Evolutionary conservation across 768 basidiomycete species (phyloP), one percentile per base, ranked within the genome.

Genomic region (Macrolepiota dolichaula): DNA sequence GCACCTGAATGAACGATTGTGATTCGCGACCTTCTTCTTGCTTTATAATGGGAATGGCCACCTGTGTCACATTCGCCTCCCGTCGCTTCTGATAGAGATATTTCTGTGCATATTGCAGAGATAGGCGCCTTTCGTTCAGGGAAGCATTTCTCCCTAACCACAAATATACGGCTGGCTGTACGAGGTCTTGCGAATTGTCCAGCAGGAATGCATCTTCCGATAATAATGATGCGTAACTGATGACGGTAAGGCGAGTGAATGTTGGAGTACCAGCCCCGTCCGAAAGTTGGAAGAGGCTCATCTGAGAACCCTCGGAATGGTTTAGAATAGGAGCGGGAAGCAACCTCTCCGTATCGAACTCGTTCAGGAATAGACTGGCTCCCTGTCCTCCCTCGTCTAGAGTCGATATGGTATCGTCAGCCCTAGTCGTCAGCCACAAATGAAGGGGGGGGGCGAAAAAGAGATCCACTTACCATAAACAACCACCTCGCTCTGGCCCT

Each of bases 121-220:
- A 80, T 25, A 86, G 73, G 5, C 84, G 75, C 50, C 75, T 71
- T 65, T 84, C 84, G 24, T 71, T 74, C 59, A 79, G 67, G 29
- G 80, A 80, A 32, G 83, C 79, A 3, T 73, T 66, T 7, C 71
- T 76, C 4, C 86, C 86, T 24, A 88, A 72, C 86, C 86, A 88
- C 24, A 84, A 74, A 63, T 84, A 87, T 36, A 87, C 69, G 2
- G 78, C 77, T 3, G 82, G 81, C 49, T 72, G 66, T 0, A 66
- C 61, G 0, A 66, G 38, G 53, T 74, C 70, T 13, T 67, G 56
- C 27, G 79, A 75, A 61, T 76, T 69, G 66, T 85, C 85, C 36
- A 87, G 64, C 22, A 87, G 68, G 70, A 82, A 86, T 2, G 79
- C 79, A 63, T 83, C 85, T 12, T 74, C 66, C 7, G 84, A 78